Base-by-base conservation (phyloP, 805 yeast species). In the Saccharomycopsis babjevae region DNA sequence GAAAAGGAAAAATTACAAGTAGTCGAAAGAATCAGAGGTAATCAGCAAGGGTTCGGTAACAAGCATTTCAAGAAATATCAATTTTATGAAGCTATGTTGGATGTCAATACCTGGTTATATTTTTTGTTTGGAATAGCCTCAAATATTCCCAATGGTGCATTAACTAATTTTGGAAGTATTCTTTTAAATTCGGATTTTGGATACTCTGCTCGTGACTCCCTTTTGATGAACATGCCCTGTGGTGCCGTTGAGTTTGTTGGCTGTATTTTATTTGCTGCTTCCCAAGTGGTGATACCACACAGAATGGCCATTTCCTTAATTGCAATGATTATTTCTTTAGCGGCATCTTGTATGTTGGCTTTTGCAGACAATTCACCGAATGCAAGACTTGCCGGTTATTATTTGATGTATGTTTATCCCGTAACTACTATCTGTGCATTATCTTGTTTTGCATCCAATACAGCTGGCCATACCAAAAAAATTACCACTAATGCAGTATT, bases 401-500 rank as follows among this genome's bases (percentile, higher is more conserved):
- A 71, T 59, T 58, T 81, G 50, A 69, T 69, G 63, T 69, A 72
- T n/a, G 70, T 77, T 28, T 68, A 71, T 38, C 78, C 74, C 13
- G 70, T 76, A 3, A 68, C 75, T 11, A 70, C 71, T 63, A 72
- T 74, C 59, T 71, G 75, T 64, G 66, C 71, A 16, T 57, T 72
- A 4, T 70, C 77, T 6, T 67, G 71, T 54, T 71, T 76, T 58
- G 71, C 74, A 42, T 74, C 81, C 1, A 78, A 87, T 69, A 79
- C 84, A 40, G 84, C 91, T 1, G 94, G 94, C 16, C 81, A 83
- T 64, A 86, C 92, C 18, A 88, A 88, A 71, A 83, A 85, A 68
- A 70, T 74, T 55, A 73, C 79, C 1, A 77, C 74, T 1, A 79
- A 75, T 67, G 79, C 81, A 5, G 70, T 84, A 40, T 78, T 79